Conservation (phyloP, 345 rosid species). For the Gossypium longicalyx region DNA sequence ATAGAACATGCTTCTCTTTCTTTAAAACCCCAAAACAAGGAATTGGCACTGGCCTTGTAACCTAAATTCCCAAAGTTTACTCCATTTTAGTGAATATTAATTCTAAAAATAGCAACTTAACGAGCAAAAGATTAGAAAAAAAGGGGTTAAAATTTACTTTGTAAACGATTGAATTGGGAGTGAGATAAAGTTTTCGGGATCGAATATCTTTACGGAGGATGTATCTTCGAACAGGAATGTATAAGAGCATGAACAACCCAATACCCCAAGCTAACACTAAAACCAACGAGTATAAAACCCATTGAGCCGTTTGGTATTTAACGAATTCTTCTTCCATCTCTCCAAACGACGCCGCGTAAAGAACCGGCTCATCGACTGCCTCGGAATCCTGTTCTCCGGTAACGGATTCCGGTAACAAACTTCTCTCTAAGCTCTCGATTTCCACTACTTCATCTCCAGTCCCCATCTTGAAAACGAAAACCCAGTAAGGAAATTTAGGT, state of each 20-base stretch:
- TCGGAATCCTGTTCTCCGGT: conserved; percentile 18
- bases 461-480: conserved; percentile 34
- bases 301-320: conserved; percentile 47
- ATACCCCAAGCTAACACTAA: conserved; percentile 58
- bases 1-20: conserved; percentile 63
- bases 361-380: conserved; percentile 35
- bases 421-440: conserved; percentile 53
- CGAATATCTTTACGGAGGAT: conserved; percentile 51
- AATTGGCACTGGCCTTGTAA: conserved; percentile 50
- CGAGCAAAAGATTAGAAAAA: background rate
- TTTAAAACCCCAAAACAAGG: conserved; percentile 65
- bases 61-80: conserved; percentile 29
- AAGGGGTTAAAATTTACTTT: conserved; percentile 30
- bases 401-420: conserved; percentile 30
- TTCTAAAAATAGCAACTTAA: conserved; percentile 3
- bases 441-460: conserved; percentile 43
- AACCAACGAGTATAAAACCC: conserved; percentile 58
- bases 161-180: conserved; percentile 56
- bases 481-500: background rate
- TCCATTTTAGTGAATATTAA: background rate
- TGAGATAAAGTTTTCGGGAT: conserved; percentile 62
- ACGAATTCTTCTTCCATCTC: conserved; percentile 55
- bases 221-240: conserved; percentile 55
- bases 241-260: conserved; percentile 60
- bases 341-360: conserved; percentile 48